Conservation (phyloP, 106 monocot species). For the Ottelia alismoides region DNA sequence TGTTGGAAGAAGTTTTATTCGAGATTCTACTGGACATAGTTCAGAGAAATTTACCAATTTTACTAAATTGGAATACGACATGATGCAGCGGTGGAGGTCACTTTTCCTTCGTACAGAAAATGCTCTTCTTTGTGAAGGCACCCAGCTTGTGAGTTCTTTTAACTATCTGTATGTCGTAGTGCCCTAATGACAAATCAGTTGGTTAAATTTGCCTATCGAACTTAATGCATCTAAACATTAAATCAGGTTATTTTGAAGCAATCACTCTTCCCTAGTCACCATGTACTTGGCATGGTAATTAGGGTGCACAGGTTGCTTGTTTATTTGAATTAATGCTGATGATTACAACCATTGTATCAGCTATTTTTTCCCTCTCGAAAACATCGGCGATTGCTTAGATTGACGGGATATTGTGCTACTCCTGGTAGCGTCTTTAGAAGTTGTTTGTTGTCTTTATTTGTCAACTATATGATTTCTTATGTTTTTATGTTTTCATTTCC, state of each 20-base stretch:
- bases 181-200: too few species aligned
- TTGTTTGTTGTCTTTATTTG: not conserved
- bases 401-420: not conserved
- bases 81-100: conserved; percentile 39
- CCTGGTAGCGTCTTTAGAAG: not conserved
- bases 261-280: not conserved
- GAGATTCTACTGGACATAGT: conserved; percentile 6
- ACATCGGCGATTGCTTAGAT: not conserved
- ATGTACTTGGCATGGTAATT: not conserved
- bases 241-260: too few species aligned
- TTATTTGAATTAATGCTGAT: not conserved
- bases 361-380: not conserved
- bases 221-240: too few species aligned
- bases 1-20: conserved; percentile 15
- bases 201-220: not conserved
- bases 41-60: conserved; percentile 15
- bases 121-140: conserved; percentile 28
- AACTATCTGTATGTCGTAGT: not conserved
- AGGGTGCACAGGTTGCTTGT: not conserved
- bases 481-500: too few species aligned
- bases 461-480: too few species aligned
- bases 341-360: not conserved
- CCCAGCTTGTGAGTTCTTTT: conserved; percentile 41
- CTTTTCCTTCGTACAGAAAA: conserved; percentile 43
- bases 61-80: conserved; percentile 31